phyloP scores from a whole-genome alignment of 2,329 filamentous ascomycete genomes.

The Epichloe festucae region DNA sequence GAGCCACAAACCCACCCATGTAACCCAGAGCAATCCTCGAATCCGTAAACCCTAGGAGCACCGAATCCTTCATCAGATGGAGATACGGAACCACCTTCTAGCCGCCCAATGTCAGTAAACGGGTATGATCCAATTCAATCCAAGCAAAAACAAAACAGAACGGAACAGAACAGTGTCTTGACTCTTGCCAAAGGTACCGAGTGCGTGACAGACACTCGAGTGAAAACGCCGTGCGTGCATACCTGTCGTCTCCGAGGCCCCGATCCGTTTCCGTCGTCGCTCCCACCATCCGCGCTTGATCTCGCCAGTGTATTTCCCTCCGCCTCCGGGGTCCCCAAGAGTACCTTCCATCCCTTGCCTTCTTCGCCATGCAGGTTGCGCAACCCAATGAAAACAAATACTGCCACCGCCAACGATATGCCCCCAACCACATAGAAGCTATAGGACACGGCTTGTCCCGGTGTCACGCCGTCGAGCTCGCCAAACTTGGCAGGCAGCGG shows the following conservation, averaged over 20 bases:
- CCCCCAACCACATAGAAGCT: constrained; percentile 79
- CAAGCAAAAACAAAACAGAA: too few relatives aligned
- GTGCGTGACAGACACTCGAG: not conserved
- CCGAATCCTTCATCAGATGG: constrained; percentile 46
- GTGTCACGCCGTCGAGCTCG: constrained; percentile 56
- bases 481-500: constrained; percentile 74
- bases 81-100: constrained; percentile 40
- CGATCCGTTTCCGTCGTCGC: constrained; percentile 5
- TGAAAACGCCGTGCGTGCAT: constrained; percentile 6
- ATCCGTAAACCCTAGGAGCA: constrained; percentile 62
- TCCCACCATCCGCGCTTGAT: constrained; percentile 7
- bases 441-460: constrained; percentile 61
- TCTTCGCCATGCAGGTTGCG: constrained; percentile 58
- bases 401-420: constrained; percentile 58
- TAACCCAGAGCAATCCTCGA: constrained; percentile 76
- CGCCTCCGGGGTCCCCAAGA: constrained; percentile 30
- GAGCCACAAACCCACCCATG: constrained; percentile 84
- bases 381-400: constrained; percentile 69
- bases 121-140: not conserved
- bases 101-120: not conserved
- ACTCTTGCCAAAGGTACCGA: too few relatives aligned
- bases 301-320: constrained; percentile 13
- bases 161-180: too few relatives aligned
- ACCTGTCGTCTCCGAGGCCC: constrained; percentile 15
- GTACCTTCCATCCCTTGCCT: constrained; percentile 54